Conservation (phyloP, 2,329 filamentous ascomycete species). For the Fusarium oxysporum region DNA sequence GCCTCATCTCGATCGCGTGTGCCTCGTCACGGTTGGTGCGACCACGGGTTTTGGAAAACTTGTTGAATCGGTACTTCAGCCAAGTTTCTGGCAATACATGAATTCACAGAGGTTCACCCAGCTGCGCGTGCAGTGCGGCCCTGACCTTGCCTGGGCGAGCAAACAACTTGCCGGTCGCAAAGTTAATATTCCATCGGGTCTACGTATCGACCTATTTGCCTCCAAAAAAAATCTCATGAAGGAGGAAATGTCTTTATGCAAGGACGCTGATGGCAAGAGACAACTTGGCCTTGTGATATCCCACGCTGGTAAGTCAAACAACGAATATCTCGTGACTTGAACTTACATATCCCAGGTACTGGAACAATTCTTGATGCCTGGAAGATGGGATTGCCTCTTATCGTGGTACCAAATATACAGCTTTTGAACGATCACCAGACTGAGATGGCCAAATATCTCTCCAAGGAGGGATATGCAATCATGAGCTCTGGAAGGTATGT, state of each 20-base stretch:
- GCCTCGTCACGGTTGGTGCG: constrained; percentile 92
- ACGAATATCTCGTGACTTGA: neutral
- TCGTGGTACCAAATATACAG: constrained; percentile 87
- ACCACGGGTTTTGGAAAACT: constrained; percentile 85
- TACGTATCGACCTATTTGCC: constrained; percentile 50
- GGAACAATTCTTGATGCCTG: constrained; percentile 89
- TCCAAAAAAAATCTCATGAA: constrained; percentile 50
- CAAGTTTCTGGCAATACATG: constrained; percentile 72
- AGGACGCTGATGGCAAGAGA: constrained; percentile 58
- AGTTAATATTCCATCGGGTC: constrained; percentile 40
- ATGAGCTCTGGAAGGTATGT: constrained; percentile 74
- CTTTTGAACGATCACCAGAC: constrained; percentile 92
- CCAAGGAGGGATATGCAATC: constrained; percentile 80
- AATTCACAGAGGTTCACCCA: constrained; percentile 71
- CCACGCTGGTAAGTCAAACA: constrained; percentile 76
- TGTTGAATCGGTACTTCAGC: constrained; percentile 72
- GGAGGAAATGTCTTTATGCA: constrained; percentile 66
- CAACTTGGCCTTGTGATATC: constrained; percentile 81
- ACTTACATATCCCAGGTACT: constrained; percentile 69
- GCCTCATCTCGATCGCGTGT: constrained; percentile 54
- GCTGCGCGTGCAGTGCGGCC: constrained; percentile 84
- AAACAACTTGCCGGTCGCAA: constrained; percentile 30
- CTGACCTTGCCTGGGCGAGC: constrained; percentile 62
- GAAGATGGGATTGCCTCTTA: constrained; percentile 77
- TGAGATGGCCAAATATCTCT: constrained; percentile 83